Evolutionary conservation across 495 filamentous ascomycete species (phyloP), one percentile per base, ranked within the genome.

Genomic region (Parachaetomium inaequale): DNA sequence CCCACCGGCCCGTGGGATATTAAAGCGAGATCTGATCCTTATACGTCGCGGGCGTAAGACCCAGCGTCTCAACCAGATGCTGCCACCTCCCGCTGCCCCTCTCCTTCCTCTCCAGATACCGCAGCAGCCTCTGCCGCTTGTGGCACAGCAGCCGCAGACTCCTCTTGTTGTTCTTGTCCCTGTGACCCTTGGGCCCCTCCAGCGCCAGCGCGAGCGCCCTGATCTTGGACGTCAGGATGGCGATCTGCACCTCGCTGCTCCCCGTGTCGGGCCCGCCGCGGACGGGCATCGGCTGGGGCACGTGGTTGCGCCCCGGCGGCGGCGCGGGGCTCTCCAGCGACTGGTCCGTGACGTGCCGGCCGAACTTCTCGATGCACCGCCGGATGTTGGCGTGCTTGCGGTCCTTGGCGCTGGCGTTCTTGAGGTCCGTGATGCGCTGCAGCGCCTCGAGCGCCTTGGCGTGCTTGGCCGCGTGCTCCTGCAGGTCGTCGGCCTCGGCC

Each of bases 201-300:
- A 90, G 69, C 55, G 82, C 79, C 62, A 86, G 78, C 34, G 88
- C 85, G 53, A 98, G 74, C 46, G 89, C 88, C 56, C 90, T 76
- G 68, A 99, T 99, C 64, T 97, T 97, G 51, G 90, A 83, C 10
- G 94, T 99, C 72, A 99, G 75, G 65, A 99, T 94, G n/a, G 92
- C 93, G 64, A 93, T 91, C 79, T 99, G 94, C 49, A 99, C 94
- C 75, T 99, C 94, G 21, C 88, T 87, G 58, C 88, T 93, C 3
- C 94, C 94, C 11, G 92, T 97, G 73, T 99, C 94, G 0, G 86
- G 88, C 0, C 94, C 94, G 14, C 88, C 87, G 7, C 94, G 87
- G 19, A 85, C 84, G 0, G 84, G 88, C 70, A 83, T 82, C 49
- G 78, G 72, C 42, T 68, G 62, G 15, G 61, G 69, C 42, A 79